Conservation (phyloP, 768 basidiomycete genomes). For the Mycena galericulata region DNA sequence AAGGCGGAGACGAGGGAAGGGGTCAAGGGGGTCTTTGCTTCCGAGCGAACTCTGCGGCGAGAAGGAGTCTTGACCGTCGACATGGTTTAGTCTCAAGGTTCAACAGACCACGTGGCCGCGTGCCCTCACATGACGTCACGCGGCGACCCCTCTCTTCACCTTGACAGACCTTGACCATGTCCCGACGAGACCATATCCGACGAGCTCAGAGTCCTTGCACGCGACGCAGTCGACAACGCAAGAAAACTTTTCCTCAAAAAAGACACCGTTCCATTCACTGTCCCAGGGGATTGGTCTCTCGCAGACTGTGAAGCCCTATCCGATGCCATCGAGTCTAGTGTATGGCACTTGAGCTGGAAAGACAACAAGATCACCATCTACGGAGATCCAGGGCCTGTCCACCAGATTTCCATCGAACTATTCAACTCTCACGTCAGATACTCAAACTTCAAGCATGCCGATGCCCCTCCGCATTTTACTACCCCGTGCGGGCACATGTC, state of each 20-base stretch:
- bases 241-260: too few species aligned
- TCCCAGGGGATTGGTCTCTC: too few species aligned
- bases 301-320: too few species aligned
- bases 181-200: too few species aligned
- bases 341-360: too few species aligned
- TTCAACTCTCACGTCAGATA: background rate
- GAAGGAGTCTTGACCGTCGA: constrained; percentile 58
- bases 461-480: background rate
- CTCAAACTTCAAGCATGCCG: background rate
- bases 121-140: too few species aligned
- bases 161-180: too few species aligned
- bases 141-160: too few species aligned
- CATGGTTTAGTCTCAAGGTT: constrained; percentile 8
- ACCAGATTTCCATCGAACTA: background rate
- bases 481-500: background rate
- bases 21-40: constrained; percentile 63
- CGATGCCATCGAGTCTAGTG: too few species aligned
- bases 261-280: too few species aligned
- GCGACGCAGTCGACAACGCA: too few species aligned
- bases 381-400: background rate
- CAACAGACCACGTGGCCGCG: constrained; percentile 17
- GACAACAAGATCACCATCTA: background rate
- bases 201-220: too few species aligned
- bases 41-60: constrained; percentile 59
- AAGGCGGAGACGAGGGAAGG: constrained; percentile 58